Percentiles rank a stretch among this genome's conserved stretches.
Evolutionary conservation across 441 rosid species (phyloP).

Genomic region (Pelargonium fulgidum): DNA sequence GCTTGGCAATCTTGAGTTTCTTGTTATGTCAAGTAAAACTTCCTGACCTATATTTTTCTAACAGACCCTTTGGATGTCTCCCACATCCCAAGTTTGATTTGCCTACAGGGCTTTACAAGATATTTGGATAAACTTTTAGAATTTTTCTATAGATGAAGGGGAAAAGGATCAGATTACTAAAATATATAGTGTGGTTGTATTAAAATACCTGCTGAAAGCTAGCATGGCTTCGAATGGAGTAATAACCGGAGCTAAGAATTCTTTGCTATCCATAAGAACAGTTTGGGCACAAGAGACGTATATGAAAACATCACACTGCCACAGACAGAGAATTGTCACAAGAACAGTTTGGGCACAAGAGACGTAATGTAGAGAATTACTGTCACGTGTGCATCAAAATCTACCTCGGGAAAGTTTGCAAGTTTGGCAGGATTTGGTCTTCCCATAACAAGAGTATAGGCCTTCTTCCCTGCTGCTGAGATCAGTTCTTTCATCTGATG

Average conservation of each 20-base stretch:
- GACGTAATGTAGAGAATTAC: conserved; percentile 10
- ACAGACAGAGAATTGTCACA: conserved; percentile 14
- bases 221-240: conserved; percentile 85
- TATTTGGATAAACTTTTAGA: not conserved
- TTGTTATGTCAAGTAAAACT: not conserved
- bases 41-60: not conserved
- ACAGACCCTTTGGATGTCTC: not conserved
- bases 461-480: conserved; percentile 63
- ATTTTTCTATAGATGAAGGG: not conserved
- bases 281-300: conserved; percentile 86
- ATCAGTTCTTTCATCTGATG: conserved; percentile 73
- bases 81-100: not conserved
- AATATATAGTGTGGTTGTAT: not conserved
- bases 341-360: no score
- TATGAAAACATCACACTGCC: conserved; percentile 78
- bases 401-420: conserved; percentile 90
- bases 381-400: conserved; percentile 6
- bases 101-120: not conserved
- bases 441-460: conserved; percentile 86
- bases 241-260: conserved; percentile 81
- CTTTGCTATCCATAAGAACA: conserved; percentile 85
- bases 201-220: conserved; percentile 70
- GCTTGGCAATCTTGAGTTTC: not conserved
- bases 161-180: not conserved
- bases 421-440: conserved; percentile 94